Percentiles rank a stretch among this genome's conserved stretches.
Evolutionary conservation across 371 early-diverging fungal species (phyloP).

Genomic region (Dichotomocladium elegans): DNA sequence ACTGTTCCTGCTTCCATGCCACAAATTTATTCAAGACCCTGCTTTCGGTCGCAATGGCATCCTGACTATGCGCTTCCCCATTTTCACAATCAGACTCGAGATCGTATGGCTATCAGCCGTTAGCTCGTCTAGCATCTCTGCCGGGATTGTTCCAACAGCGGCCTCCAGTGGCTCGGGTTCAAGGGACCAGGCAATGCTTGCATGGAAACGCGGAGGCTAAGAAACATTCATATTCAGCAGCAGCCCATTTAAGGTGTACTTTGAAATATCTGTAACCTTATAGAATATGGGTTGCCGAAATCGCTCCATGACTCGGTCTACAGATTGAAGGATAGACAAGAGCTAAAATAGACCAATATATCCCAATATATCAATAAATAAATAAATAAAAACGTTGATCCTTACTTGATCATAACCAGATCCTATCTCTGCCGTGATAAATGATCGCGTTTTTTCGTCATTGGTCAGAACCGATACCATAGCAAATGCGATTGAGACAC

Average conservation of each 20-base stretch:
- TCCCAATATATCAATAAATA: no score
- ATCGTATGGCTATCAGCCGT: slow-evolving; percentile 2
- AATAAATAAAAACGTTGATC: no score
- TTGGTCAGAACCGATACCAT: slow-evolving; percentile 29
- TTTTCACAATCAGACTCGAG: slow-evolving; percentile 22
- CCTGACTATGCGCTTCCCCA: slow-evolving; percentile 25
- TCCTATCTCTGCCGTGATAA: slow-evolving; percentile 41
- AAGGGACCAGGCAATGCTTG: slow-evolving; percentile 40
- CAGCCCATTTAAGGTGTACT: neutral
- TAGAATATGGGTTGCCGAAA: slow-evolving; percentile 30
- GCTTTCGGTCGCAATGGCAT: no score
- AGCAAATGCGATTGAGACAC: slow-evolving; percentile 35
- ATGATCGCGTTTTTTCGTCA: slow-evolving; percentile 41
- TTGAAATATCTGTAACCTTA: slow-evolving; percentile 13
- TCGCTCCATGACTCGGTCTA: slow-evolving; percentile 22
- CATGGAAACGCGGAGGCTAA: slow-evolving; percentile 47
- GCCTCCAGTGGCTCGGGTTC: slow-evolving; percentile 5
- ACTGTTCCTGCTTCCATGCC: no score
- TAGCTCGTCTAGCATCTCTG: slow-evolving; percentile 6
- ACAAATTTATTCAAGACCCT: no score
- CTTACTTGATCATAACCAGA: slow-evolving; percentile 40
- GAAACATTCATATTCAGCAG: neutral
- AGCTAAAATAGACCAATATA: no score
- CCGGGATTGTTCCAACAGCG: slow-evolving; percentile 14
- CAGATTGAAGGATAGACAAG: neutral